A percentile compares a stretch with the other conserved stretches of the same genome.
phyloP scores from a whole-genome alignment of 805 yeast genomes.

The Pichia heedii region DNA sequence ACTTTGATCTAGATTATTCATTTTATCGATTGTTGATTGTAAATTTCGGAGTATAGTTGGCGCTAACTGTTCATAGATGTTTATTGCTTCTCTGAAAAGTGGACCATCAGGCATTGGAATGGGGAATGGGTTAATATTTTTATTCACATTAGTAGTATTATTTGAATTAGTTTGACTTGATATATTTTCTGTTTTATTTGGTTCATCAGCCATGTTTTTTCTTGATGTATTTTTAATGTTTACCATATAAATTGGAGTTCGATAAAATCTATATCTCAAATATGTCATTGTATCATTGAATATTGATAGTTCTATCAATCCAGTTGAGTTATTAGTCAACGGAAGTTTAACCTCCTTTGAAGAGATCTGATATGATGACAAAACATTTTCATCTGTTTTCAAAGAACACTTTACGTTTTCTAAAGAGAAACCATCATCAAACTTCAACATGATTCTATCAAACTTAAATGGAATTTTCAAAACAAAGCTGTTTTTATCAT shows the following conservation, averaged over 20 bases:
- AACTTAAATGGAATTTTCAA: constrained; percentile 2
- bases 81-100: constrained; percentile 22
- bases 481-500: neutral
- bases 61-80: constrained; percentile 20
- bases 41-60: constrained; percentile 14
- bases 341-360: constrained; percentile 5
- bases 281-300: neutral
- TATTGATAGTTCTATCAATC: neutral
- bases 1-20: constrained; percentile 14
- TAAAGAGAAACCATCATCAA: neutral
- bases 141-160: neutral
- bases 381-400: neutral
- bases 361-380: neutral
- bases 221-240: too few relatives aligned
- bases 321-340: constrained; percentile 1
- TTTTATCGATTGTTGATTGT: constrained; percentile 12
- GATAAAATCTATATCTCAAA: constrained; percentile 1
- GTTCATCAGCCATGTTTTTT: too few relatives aligned
- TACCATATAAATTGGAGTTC: neutral
- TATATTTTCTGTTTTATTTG: too few relatives aligned
- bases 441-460: constrained; percentile 2
- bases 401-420: neutral
- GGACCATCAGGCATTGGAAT: constrained; percentile 32
- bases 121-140: constrained; percentile 18
- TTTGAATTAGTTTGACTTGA: neutral